Evolutionary conservation across 2,329 filamentous ascomycete species (phyloP).

Genomic region (Aspergillus hiratsukae): DNA sequence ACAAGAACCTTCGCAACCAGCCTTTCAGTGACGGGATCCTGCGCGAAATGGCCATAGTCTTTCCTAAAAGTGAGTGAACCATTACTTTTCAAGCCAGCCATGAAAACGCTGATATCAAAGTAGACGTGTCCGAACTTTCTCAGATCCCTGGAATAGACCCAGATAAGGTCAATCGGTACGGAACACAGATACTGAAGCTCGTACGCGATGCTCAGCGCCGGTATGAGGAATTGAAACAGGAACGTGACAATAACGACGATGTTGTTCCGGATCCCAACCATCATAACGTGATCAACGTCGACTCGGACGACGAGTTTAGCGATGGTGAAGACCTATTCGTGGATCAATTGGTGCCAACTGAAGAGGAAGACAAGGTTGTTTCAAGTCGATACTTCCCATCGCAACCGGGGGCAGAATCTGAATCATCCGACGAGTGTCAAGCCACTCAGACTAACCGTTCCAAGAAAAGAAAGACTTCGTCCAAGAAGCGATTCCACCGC

Average conservation of each 20-base stretch:
- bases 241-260: slow-evolving; percentile 46
- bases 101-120: slow-evolving; percentile 8
- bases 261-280: slow-evolving; percentile 43
- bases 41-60: slow-evolving; percentile 46
- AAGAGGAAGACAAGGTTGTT: slow-evolving; percentile 21
- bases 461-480: slow-evolving; percentile 23
- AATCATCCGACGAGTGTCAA: slow-evolving; percentile 21
- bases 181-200: slow-evolving; percentile 40
- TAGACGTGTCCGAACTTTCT: slow-evolving; percentile 37
- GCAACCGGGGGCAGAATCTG: slow-evolving; percentile 17
- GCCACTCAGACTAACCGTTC: slow-evolving; percentile 14
- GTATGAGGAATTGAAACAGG: slow-evolving; percentile 42
- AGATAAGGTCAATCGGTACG: slow-evolving; percentile 43
- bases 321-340: slow-evolving; percentile 30
- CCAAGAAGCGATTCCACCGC: slow-evolving; percentile 23
- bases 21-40: slow-evolving; percentile 45
- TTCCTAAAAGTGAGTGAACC: slow-evolving; percentile 36
- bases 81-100: neutral
- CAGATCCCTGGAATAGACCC: slow-evolving; percentile 40
- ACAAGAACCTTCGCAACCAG: slow-evolving; percentile 41
- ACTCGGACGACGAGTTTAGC: slow-evolving; percentile 37
- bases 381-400: slow-evolving; percentile 34
- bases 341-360: slow-evolving; percentile 22
- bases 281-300: slow-evolving; percentile 41
- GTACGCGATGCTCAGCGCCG: slow-evolving; percentile 36